Percentiles rank a stretch among this genome's conserved stretches.
phyloP scores from a whole-genome alignment of 768 basidiomycete genomes.

The Agrocybe pediades region DNA sequence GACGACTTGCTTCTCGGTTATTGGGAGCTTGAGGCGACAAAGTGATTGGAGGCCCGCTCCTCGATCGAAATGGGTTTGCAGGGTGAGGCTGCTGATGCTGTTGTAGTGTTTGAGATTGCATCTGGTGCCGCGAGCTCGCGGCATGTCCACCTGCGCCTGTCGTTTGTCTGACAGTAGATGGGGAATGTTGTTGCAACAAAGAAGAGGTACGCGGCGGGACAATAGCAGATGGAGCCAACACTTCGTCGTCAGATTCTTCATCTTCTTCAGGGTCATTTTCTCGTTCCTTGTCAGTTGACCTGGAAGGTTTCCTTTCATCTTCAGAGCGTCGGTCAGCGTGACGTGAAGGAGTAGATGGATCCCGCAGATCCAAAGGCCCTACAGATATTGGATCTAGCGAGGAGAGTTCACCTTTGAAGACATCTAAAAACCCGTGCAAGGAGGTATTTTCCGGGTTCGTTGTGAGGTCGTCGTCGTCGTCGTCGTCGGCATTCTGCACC shows the following conservation, averaged over 20 bases:
- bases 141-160: constrained; percentile 26
- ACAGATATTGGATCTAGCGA: constrained; percentile 55
- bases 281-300: constrained; percentile 22
- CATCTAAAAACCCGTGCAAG: constrained; percentile 64
- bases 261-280: constrained; percentile 13
- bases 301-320: constrained; percentile 26
- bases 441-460: constrained; percentile 14
- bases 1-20: constrained; percentile 25
- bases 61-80: constrained; percentile 46
- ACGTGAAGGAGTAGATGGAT: constrained; percentile 62
- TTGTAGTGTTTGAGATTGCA: too few relatives aligned
- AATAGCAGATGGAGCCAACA: constrained; percentile 29
- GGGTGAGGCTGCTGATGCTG: constrained; percentile 31
- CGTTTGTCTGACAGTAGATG: constrained; percentile 20
- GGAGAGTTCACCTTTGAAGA: constrained; percentile 73
- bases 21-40: constrained; percentile 19
- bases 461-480: neutral
- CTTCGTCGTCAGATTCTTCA: constrained; percentile 5
- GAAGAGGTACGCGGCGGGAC: constrained; percentile 55
- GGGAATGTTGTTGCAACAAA: constrained; percentile 35
- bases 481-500: constrained; percentile 22
- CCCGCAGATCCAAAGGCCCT: constrained; percentile 57
- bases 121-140: constrained; percentile 23
- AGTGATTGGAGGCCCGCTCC: constrained; percentile 35
- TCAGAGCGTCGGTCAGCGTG: constrained; percentile 33